Base-by-base conservation (phyloP, 805 yeast genomes). In the Komagataella pastoris region DNA sequence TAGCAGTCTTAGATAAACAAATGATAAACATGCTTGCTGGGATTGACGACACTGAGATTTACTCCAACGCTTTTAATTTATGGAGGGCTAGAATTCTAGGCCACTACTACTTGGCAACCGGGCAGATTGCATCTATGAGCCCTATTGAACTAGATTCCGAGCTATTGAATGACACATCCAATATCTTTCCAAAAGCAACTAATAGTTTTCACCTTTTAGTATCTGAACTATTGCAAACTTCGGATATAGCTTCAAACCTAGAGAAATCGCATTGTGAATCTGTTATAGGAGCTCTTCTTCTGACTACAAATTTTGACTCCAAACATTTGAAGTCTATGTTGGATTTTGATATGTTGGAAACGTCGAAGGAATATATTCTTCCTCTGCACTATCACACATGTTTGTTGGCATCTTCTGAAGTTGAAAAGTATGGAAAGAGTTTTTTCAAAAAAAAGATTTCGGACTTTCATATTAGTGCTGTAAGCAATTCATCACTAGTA, bases 11-110 rank as follows among this genome's bases (percentile, higher is more conserved):
- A 2, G 40, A 30, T 30, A 30, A 30, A 8, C 6, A 30, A 30
- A 1, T 30, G 14, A 14, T 30, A 30, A 14, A 4, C 12, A 30
- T 30, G 40, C 14, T 30, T 3, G 8, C 40, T 10, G 14, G 14
- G 40, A 30, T 30, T 30, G 14, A 30, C 12, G 40, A 30, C 6
- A 30, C 40, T 8, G 40, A 30, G 14, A 10, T 8, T 5, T 30
- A 30, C 14, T 30, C 40, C 12, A 30, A 30, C 14, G 6, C 48
- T 0, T 60, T 67, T 49, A 52, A 55, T 1, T n/a, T 56, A 1
- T 68, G 71, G 72, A 62, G 64, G 44, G 69, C 64, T 0, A 54
- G 57, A n/a, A 58, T 57, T 48, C 52, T 69, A 14, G 71, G 68
- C 1, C 19, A 53, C 3, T 65, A 54, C 45, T 67, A 66, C 52